phyloP scores from a whole-genome alignment of 495 filamentous ascomycete genomes.

The Penicillium roqueforti region DNA sequence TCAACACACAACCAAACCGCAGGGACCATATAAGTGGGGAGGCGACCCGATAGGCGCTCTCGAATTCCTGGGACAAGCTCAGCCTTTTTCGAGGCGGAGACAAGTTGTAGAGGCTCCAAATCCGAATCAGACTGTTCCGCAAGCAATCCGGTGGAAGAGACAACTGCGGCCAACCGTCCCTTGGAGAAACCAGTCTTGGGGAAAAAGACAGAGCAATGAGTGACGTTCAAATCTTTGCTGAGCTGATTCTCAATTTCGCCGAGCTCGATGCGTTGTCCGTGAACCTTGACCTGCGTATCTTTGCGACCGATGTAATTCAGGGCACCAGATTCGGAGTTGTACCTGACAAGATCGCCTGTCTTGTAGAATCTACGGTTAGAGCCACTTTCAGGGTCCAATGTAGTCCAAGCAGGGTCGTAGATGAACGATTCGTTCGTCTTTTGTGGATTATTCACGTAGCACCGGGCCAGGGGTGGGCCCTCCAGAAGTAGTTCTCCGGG shows the following conservation, averaged over 20 bases:
- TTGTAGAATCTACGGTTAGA: slow-evolving; percentile 56
- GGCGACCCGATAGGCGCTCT: slow-evolving; percentile 26
- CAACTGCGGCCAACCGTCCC: slow-evolving; percentile 38
- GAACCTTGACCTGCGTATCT: slow-evolving; percentile 64
- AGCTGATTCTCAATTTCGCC: slow-evolving; percentile 60
- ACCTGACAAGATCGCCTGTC: slow-evolving; percentile 61
- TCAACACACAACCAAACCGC: slow-evolving; percentile 47
- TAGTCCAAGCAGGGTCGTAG: slow-evolving; percentile 39
- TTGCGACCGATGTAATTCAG: slow-evolving; percentile 60
- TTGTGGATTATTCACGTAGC: slow-evolving; percentile 42
- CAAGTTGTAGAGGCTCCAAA: slow-evolving; percentile 24
- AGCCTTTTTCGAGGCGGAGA: slow-evolving; percentile 21
- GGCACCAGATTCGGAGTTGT: slow-evolving; percentile 52
- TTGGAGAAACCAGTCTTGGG: slow-evolving; percentile 39
- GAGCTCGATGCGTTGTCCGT: slow-evolving; percentile 63
- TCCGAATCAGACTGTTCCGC: slow-evolving; percentile 21
- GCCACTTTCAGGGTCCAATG: slow-evolving; percentile 10
- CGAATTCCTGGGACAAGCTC: slow-evolving; percentile 28
- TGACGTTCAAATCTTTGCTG: slow-evolving; percentile 25
- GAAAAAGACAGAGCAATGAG: slow-evolving; percentile 42
- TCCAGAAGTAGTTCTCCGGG: slow-evolving; percentile 50
- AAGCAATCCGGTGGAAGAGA: slow-evolving; percentile 27
- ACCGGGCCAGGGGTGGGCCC: slow-evolving; percentile 45
- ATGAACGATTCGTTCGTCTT: slow-evolving; percentile 46
- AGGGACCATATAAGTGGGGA: slow-evolving; percentile 57